Evolutionary conservation across 306 rosid species (phyloP), one percentile per base, ranked within the genome.

Genomic region (Ceratonia siliqua): DNA sequence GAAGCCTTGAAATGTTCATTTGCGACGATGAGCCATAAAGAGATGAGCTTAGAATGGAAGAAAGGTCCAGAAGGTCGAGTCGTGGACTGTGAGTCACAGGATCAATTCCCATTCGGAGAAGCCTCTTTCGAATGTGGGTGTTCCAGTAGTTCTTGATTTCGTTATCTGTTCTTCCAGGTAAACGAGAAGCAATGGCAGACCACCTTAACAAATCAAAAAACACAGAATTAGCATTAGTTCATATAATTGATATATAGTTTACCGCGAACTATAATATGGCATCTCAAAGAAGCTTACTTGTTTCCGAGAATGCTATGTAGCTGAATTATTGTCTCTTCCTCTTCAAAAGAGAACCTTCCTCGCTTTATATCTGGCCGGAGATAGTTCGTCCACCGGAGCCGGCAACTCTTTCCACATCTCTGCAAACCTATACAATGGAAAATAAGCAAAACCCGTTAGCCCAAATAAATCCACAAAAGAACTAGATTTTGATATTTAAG

Each of bases 81-180:
- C 97, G 70, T 21, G 96, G 98, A 43, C 71, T 82, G 73, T 95
- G 99, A 3, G 99, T 95, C 4, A 92, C 97, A 0, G 99, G 99
- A 78, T 95, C 97, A 14, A 95, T 95, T 79, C 99, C 99, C 96
- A 92, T 95, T 59, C 92, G 80, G 38, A 95, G 81, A 39, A 95
- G 96, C 89, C 90, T 87, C 73, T 92, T 95, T 33, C 99, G 54
- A 13, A 95, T 92, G 91, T 95, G 91, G 0, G 99, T 95, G 91
- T 92, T 95, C 99, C 99, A 95, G 5, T 89, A 95, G 77, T 95
- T 95, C 33, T 95, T 95, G 42, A 95, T 95, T 78, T 95, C 99
- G 18, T 95, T 95, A 77, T 95, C 99, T 0, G 98, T 95, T 59
- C 99, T 90, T 81, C 98, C 99, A 0, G 99, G 97, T 78, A 95